Evolutionary conservation across 2,329 filamentous ascomycete species (phyloP), one percentile per base, ranked within the genome.

Genomic region (Ophiostoma himal-ulmi): DNA sequence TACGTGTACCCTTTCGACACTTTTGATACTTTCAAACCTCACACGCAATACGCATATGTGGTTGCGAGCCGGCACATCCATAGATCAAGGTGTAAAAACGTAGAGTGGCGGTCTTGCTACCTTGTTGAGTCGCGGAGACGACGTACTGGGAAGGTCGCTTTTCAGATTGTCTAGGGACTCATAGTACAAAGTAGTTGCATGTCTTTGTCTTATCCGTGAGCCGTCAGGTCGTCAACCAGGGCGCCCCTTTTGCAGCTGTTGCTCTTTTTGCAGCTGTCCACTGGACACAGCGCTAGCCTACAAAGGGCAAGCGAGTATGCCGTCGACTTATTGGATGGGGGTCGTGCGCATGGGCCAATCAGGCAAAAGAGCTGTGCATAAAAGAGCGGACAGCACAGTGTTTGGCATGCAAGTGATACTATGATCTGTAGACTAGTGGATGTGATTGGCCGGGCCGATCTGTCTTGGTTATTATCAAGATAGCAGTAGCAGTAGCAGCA

Each of bases 301-400:
- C 20, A 70, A 68, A 10, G 13, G 66, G 69, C 26, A 65, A 64
- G 54, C 65, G 65, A 66, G 36, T 26, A 30, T 68, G 69, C 66
- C 66, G 66, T 68, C 69, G 69, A 68, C 39, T 52, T 70, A 70
- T 70, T 70, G 41, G 69, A 39, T 30, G 20, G 65, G 44, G 37
- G 67, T 62, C 36, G 48, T 34, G 26, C 52, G 30, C 52, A 48
- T 20, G 57, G 66, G 30, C 54, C 65, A 62, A 62, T 62, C 44
- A 62, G 13, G 5, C 2, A 26, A 4, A 22, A 26, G n/a, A 11
- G 5, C n/a, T 2, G 36, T 14, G n/a, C 5, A 30, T 17, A 30
- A 36, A 65, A 65, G 26, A 62, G 66, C 54, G 69, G 66, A 39
- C 5, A 26, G 1, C 57, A 62, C 57, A 62, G 57, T 62, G 57